Evolutionary conservation across 1,284 basidiomycete species (phyloP), one percentile per base, ranked within the genome.

Genomic region (Exobasidium rhododendri): DNA sequence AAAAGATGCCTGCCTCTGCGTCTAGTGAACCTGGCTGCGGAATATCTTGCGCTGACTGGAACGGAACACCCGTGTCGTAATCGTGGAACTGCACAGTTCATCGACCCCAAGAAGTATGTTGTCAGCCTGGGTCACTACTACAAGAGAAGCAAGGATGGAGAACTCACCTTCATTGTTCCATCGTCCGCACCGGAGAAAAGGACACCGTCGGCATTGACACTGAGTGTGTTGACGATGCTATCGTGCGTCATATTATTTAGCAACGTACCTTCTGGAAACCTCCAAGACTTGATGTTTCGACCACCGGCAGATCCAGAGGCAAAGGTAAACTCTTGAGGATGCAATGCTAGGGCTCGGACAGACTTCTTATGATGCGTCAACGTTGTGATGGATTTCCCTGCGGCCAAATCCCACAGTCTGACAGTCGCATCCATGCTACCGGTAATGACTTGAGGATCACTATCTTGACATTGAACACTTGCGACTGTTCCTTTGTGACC

Each of bases 251-350:
- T 85, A 81, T 97, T 97, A 83, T 97, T 97, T 6, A 97, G 92
- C 70, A 98, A 94, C 1, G 86, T 83, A 45, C 96, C 96, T 67
- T 97, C 92, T 11, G 94, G 94, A 74, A 91, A 97, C 76, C 94
- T 94, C 94, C 94, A 99, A 80, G 97, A 97, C 81, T 99, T 99
- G 83, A 98, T 96, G 81, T 97, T 97, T 83, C 96, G 96, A 0
- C 92, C 93, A 13, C 94, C 94, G 0, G 94, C 89, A 6, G 91
- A 93, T 46, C 91, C 94, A 1, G 90, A 90, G 4, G 92, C 94
- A 75, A 99, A 99, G 44, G 88, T 89, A 82, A 92, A 98, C 77
- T 98, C 94, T 7, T 90, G 92, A 0, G 94, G 94, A 78, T 97
- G 93, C 58, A 97, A 87, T 1, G 94, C 90, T 51, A 99, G 84